Evolutionary conservation across 208 protist genomes (phyloP), one percentile per base, ranked within the genome.

Genomic region (Leishmania turanica): DNA sequence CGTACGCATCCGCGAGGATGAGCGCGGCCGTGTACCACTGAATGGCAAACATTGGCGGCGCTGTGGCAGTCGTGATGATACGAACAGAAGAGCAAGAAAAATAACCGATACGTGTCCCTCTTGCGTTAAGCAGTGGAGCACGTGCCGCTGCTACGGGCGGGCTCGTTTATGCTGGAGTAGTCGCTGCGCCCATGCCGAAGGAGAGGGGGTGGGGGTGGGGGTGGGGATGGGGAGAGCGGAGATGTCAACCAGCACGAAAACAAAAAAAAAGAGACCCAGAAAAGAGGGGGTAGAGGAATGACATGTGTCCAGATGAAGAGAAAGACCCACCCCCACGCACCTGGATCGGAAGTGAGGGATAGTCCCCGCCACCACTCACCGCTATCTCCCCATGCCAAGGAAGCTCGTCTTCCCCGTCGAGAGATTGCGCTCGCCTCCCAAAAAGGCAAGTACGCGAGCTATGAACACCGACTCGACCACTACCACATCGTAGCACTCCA

Each of bases 11-110:
- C 0, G 70, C 31, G 31, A 78, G 31, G 31, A 89, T 40, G 40
- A 93, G 73, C 3, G 78, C 85, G 11, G 75, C 56, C 11, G 90
- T 90, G 79, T 93, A 95, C 84, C 85, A 90, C 82, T 92, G 90
- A 27, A 92, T 72, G 51, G 90, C 88, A 11, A 84, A 42, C 85
- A 92, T 91, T 5, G 8, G 34, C 19, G 51, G 53, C 31, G 51
- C 69, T 53, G 21, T 15, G 42, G n/a, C 19, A 73, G 40, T 15
- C 5, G 45, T 73, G 45, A 19, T 53, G 24, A 73, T 62, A 19
- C 19, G 53, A 40, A n/a, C 13, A 76, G 15, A 60, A 58, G 27
- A 56, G 45, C 45, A 13, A 54, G 5, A 37, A 17, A 58, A 1
- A 56, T 7, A 73, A 73, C 49, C 21, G 17, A 71, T 71, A 27